These are phyloP conservation scores for Vigna hirtella DNA, from an alignment of 306 rosid species.

Conservation along the genomic window DNA sequence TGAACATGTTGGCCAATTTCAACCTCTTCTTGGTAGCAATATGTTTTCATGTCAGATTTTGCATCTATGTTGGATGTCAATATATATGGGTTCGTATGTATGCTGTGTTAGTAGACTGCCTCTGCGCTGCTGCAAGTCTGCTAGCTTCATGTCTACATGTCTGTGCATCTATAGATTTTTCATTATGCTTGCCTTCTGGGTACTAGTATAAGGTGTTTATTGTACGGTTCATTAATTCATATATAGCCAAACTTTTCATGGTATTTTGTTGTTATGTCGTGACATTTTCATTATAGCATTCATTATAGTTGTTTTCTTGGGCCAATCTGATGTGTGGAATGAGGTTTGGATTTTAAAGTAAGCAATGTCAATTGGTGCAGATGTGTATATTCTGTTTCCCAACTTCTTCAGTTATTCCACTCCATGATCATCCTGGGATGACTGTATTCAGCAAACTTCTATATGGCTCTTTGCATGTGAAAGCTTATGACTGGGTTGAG, in stretches of 20 bases:
- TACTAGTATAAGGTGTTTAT: not conserved
- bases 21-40: conserved; percentile 8
- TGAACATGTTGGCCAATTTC: conserved; percentile 11
- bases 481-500: conserved; percentile 98
- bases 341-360: conserved; percentile 27
- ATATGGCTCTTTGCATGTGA: conserved; percentile 93
- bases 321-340: conserved; percentile 25
- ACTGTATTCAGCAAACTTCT: conserved; percentile 94
- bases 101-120: conserved; percentile 1
- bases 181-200: not conserved
- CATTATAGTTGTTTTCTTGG: conserved; percentile 22
- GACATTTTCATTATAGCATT: conserved; percentile 22
- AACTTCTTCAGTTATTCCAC: conserved; percentile 87
- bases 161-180: not conserved
- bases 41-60: conserved; percentile 10
- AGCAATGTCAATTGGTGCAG: conserved; percentile 56
- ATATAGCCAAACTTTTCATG: conserved; percentile 26
- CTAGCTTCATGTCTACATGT: conserved; percentile 23
- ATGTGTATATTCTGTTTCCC: conserved; percentile 95
- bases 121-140: conserved; percentile 12
- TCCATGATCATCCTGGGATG: conserved; percentile 98
- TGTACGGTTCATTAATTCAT: not conserved
- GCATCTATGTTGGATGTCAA: conserved; percentile 32
- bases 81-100: not conserved
- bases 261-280: conserved; percentile 30